Evolutionary conservation across 176 grass and related monocot genomes (phyloP), one percentile per base, ranked within the genome.

Genomic region (Canna indica): DNA sequence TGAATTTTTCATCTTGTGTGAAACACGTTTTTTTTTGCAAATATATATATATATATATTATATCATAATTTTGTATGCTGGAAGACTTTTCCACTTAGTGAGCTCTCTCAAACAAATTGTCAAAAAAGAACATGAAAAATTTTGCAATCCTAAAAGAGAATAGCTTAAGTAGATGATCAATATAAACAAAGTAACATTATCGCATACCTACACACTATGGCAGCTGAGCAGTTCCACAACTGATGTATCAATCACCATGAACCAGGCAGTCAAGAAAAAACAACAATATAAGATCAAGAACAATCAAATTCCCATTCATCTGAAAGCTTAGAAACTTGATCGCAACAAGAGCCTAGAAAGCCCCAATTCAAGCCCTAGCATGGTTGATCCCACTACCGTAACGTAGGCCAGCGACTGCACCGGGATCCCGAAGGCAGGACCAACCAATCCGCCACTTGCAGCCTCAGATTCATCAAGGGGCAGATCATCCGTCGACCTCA

Each of bases 381-480:
- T 3, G 33, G 34, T 3, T 20, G 9, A 24, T 66, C 63, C 38
- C 3, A 70, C 68, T 22, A 47, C 50, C 41, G 25, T 42, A 46
- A 32, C 44, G 22, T 31, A 48, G 16, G 45, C 17, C 42, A 50
- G 44, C 16, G 68, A 10, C 15, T 70, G 42, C 17, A 32, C 68
- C 7, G 68, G 68, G 47, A 70, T 70, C 42, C 6, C 44, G 24
- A 70, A 48, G 7, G 44, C 42, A 20, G 68, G 63, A 10, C 17
- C 44, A 52, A 33, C 27, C 42, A 88, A 72, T 8, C 83, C 83
- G 25, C 75, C 84, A 17, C 83, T 86, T 58, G 74, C 83, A 0
- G 78, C 77, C 33, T 93, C 94, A 59, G 73, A 71, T 81, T 93
- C 94, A 41, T 99, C 94, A 25, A 99, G 68, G 80, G 83, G 90